Evolutionary conservation across 257 asterid genomes (phyloP).

Genomic region (Jasminum sambac): DNA sequence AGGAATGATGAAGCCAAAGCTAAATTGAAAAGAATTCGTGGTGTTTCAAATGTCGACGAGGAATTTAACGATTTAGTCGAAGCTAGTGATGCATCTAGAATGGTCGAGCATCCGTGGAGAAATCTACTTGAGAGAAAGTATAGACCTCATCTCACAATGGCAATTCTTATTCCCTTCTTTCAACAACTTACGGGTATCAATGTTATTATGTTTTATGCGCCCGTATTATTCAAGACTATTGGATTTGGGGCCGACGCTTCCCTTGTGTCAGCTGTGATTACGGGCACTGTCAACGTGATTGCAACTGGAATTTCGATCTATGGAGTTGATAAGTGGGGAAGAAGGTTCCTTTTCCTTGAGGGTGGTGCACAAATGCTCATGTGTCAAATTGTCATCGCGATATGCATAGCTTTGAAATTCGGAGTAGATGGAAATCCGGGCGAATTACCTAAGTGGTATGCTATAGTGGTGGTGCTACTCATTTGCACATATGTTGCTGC

Average conservation of each 20-base stretch:
- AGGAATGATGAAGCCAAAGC: slow-evolving; percentile 45
- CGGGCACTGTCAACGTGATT: slow-evolving; percentile 63
- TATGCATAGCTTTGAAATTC: slow-evolving; percentile 55
- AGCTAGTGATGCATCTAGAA: slow-evolving; percentile 68
- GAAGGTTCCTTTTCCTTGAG: slow-evolving; percentile 68
- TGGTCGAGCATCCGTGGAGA: slow-evolving; percentile 71
- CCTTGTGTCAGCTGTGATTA: slow-evolving; percentile 66
- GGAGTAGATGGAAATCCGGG: slow-evolving; percentile 42
- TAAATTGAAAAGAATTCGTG: slow-evolving; percentile 57
- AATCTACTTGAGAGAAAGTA: slow-evolving; percentile 60
- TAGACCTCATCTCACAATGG: slow-evolving; percentile 74
- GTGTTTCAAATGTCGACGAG: slow-evolving; percentile 55
- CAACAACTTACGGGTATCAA: slow-evolving; percentile 89
- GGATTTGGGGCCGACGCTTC: slow-evolving; percentile 66
- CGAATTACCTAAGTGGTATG: slow-evolving; percentile 43
- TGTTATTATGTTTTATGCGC: slow-evolving; percentile 89
- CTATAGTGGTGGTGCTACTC: slow-evolving; percentile 44
- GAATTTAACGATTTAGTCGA: slow-evolving; percentile 71
- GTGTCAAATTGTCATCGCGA: slow-evolving; percentile 59
- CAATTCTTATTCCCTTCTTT: slow-evolving; percentile 68
- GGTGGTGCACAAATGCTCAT: slow-evolving; percentile 83
- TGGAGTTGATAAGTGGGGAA: slow-evolving; percentile 74
- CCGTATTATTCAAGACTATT: slow-evolving; percentile 64
- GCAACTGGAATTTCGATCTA: slow-evolving; percentile 64
- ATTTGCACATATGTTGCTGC: slow-evolving; percentile 54